Base-by-base conservation (phyloP, 1,139 yeast species). In the Eremothecium sinecaudum region DNA sequence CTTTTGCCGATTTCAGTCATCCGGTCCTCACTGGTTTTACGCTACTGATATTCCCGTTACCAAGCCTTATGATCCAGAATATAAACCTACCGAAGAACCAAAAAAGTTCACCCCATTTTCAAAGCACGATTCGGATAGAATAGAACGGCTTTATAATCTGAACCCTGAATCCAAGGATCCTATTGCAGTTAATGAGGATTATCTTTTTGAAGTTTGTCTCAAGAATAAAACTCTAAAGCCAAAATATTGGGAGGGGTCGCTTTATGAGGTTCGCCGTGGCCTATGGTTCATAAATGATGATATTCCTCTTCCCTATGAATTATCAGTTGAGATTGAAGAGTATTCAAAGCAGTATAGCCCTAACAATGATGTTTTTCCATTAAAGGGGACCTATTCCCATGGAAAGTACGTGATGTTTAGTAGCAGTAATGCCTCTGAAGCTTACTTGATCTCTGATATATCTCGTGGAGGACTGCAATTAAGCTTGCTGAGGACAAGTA, bases 231-330 rank as follows among this genome's bases (percentile, higher is more conserved):
- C 67, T 35, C 56, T 87, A 46, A 45, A 62, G 1, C 94, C 97
- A 0, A 70, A 79, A 0, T 87, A 78, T 54, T 87, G 97, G 97
- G 78, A 75, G 2, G 97, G 97, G 1, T 93, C 96, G 0, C 62
- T 66, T 1, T 90, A 76, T 51, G 90, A 81, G 42, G 82, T 87
- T 1, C 66, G 95, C 24, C 62, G 97, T 33, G 95, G 95, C 0
- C 58, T 75, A 1, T 87, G 98, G 98, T 84, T 83, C 51, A 63
- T 67, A 32, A 56, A 70, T 4, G 72, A 71, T 35, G 76, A 79
- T 2, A 51, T 56, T 5, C 96, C 96, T 0, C 58, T 84, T 18
- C 57, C 68, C 3, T 64, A 63, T 6, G 55, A 59, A 1, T 38
- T 79, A 4, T 64, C 93, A 0, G 60, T 63, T 2, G 74, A 71